A percentile compares a stretch with the other conserved stretches of the same genome.
Conservation (phyloP, 1,284 basidiomycete species). For the Puccinia novopanici region DNA sequence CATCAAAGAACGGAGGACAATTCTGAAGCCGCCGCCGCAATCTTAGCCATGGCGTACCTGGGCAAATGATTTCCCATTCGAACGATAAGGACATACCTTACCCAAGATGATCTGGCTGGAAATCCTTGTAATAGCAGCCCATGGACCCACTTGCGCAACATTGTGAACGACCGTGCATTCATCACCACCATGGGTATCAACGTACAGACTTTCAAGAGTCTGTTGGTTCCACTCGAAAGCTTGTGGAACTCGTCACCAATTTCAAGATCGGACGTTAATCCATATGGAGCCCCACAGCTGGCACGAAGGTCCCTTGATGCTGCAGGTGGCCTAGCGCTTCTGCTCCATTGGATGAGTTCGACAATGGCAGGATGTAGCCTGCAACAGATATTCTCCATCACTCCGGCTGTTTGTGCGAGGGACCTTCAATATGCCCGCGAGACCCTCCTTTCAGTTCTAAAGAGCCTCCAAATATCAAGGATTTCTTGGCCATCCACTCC, state of each 20-base stretch:
- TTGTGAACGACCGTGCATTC: too few relatives aligned
- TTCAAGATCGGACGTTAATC: neutral
- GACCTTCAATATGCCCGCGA: neutral
- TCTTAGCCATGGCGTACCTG: neutral
- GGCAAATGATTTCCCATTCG: neutral
- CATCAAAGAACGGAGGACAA: too few relatives aligned
- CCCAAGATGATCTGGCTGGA: neutral
- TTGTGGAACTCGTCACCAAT: neutral
- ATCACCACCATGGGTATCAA: neutral
- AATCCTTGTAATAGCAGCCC: neutral
- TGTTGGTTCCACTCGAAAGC: neutral
- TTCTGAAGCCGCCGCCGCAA: neutral
- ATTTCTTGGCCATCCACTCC: neutral
- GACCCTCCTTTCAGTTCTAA: neutral
- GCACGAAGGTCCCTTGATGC: neutral
- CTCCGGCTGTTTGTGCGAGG: neutral
- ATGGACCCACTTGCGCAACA: neutral
- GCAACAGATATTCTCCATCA: too few relatives aligned
- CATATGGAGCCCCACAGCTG: neutral
- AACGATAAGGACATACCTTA: neutral
- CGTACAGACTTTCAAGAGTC: neutral
- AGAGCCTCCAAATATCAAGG: neutral
- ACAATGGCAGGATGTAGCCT: neutral
- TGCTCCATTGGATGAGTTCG: too few relatives aligned
- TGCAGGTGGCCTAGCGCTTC: neutral